Conservation (phyloP, 805 yeast genomes). For the Candida broadrunensis region DNA sequence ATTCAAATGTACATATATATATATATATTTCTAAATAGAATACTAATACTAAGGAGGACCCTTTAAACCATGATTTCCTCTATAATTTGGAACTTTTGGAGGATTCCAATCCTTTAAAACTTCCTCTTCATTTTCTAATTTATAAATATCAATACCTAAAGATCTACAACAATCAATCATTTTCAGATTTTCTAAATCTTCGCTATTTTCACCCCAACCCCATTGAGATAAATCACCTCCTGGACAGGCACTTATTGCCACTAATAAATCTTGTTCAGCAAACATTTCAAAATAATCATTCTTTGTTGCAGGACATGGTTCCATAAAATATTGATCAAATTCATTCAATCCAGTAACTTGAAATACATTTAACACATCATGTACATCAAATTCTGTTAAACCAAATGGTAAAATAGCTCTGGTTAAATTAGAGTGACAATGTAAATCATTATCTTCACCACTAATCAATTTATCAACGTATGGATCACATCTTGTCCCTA, state of each 20-base stretch:
- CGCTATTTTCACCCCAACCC: conserved; percentile 68
- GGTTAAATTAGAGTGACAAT: conserved; percentile 63
- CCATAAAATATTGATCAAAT: conserved; percentile 67
- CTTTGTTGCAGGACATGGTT: conserved; percentile 59
- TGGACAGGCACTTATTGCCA: conserved; percentile 67
- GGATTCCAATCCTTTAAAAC: conserved; percentile 49
- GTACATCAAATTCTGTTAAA: conserved; percentile 63
- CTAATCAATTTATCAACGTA: conserved; percentile 62
- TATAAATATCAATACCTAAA: conserved; percentile 58
- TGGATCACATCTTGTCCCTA: conserved; percentile 71
- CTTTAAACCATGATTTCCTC: conserved; percentile 54
- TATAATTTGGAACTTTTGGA: conserved; percentile 50
- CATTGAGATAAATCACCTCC: conserved; percentile 67
- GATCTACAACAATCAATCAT: conserved; percentile 66
- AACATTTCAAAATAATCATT: conserved; percentile 65
- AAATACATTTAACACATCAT: conserved; percentile 67
- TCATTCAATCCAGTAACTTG: conserved; percentile 68
- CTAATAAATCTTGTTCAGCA: conserved; percentile 62
- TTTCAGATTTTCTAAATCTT: conserved; percentile 40
- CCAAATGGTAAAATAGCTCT: conserved; percentile 60
- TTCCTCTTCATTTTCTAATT: conserved; percentile 41
- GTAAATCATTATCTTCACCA: conserved; percentile 64
- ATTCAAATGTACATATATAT: neutral
- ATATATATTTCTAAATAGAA: neutral
- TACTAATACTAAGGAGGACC: neutral